These are phyloP conservation scores for Cladophialophora psammophila DNA, from an alignment of 2,329 filamentous ascomycete genomes.

Conservation along the genomic window DNA sequence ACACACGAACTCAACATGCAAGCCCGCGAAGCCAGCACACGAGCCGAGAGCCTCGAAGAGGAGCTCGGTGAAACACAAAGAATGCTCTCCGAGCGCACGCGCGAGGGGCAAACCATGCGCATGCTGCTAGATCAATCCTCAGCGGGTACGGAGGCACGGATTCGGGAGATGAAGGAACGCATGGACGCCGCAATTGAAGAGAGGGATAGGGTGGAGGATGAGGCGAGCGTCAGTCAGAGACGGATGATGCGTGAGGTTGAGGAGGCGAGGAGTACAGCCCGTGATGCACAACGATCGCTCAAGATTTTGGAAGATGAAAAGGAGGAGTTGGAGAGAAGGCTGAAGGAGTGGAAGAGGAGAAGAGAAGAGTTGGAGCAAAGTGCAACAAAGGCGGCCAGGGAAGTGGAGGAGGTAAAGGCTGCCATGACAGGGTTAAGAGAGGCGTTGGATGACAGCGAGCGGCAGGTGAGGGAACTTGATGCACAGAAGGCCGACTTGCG, in stretches of 20 bases:
- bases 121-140: conserved; percentile 86
- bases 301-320: conserved; percentile 75
- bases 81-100: conserved; percentile 82
- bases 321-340: conserved; percentile 76
- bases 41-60: conserved; percentile 87
- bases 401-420: conserved; percentile 75
- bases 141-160: conserved; percentile 77
- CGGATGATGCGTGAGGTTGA: conserved; percentile 83
- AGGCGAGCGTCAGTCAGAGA: conserved; percentile 78
- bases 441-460: conserved; percentile 86
- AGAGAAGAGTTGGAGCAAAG: conserved; percentile 78
- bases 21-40: conserved; percentile 84
- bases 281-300: conserved; percentile 80
- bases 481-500: conserved; percentile 80
- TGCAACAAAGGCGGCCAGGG: conserved; percentile 72
- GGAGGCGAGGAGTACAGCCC: conserved; percentile 78
- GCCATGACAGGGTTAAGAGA: conserved; percentile 80
- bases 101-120: conserved; percentile 95
- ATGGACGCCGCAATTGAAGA: conserved; percentile 94
- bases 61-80: conserved; percentile 88
- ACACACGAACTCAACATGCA: conserved; percentile 86
- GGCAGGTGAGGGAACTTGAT: conserved; percentile 81
- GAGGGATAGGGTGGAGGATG: conserved; percentile 89
- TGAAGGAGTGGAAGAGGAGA: conserved; percentile 76
- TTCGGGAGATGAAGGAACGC: conserved; percentile 85